Evolutionary conservation across 192 early-diverging fungal species (phyloP), one percentile per base, ranked within the genome.

Genomic region (Coemansia sp.): DNA sequence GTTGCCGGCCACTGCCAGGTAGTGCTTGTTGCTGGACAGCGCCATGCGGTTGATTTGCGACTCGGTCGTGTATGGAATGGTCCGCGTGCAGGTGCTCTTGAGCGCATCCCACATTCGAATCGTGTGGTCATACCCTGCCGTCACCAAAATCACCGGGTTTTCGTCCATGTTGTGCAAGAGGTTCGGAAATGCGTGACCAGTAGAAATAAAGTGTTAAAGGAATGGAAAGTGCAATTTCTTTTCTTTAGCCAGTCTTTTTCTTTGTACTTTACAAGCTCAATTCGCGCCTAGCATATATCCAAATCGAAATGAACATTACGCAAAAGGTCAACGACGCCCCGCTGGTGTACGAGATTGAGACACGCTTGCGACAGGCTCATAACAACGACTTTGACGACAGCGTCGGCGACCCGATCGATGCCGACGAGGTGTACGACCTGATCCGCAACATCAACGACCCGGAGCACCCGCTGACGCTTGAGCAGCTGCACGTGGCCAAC

Each of bases 361-460:
- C 67, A 12, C 58, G 56, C 31, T 57, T 71, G 19, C 78, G 87
- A 23, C 59, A 53, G 14, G 57, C 73, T 6, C 68, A 76, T 5
- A 66, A 81, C 56, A 76, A 82, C 36, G 93, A 97, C 60, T 79
- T 87, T 28, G 85, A 93, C 75, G 94, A 97, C 50, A 69, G 75
- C 51, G 71, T 85, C 17, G 62, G 69, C 56, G 94, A 97, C 78
- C 74, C 78, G 8, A 88, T 97, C 59, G 94, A 97, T 64, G 74
- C 86, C 5, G 85, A 90, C 60, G 96, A 97, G 74, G 87, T 98
- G 28, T 98, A 95, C 83, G 92, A 97, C 60, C 85, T 97, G 23
- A 97, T 98, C 67, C 87, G 96, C 23, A 89, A 93, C 64, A 97
- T 98, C 70, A 94, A 94, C 62, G 97, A 99, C 69, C 97, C 97